Evolutionary conservation across 176 grass and related monocot genomes (phyloP), one percentile per base, ranked within the genome.

Genomic region (Musa acuminata): DNA sequence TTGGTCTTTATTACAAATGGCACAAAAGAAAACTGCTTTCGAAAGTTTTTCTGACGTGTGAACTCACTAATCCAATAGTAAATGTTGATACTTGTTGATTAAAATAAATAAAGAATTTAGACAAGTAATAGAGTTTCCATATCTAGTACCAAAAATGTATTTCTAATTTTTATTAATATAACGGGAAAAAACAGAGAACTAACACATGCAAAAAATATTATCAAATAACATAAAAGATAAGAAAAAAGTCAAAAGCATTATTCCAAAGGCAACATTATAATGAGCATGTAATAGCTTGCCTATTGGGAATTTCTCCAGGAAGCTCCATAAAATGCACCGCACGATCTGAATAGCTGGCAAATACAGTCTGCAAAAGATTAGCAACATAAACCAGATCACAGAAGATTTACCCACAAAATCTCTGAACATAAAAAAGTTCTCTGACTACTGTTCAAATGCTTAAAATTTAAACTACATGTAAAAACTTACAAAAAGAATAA

Each of bases 241-340:
- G 20, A 29, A 43, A 20, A 75, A 50, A 12, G 10, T 3, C 17
- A 48, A 74, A 17, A 9, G 13, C 17, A 19, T 60, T 73, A 73
- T 52, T 21, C 13, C 21, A 55, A 9, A 23, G 10, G 17, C 24
- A 24, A 55, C 13, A 27, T 55, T 2, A 21, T 66, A 54, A 81
- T 55, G 14, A 11, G 66, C 22, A 82, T 64, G 12, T 75, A 60
- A 51, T 49, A 65, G 72, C 52, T 80, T 77, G 79, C 94, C 94
- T 98, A 72, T 90, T 98, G 23, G 94, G 94, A 82, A 98, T 89
- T 82, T 98, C 94, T 68, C 94, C 94, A 67, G 94, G 94, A 55
- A 98, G 94, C 78, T 98, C 94, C 94, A 98, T 98, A 25, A 93
- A 98, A 75, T 93, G 90, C 67, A 98, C 82, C 50, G 86, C 85